Evolutionary conservation across 177 flowering plant genomes (phyloP).

Genomic region (Vitis hybrid): DNA sequence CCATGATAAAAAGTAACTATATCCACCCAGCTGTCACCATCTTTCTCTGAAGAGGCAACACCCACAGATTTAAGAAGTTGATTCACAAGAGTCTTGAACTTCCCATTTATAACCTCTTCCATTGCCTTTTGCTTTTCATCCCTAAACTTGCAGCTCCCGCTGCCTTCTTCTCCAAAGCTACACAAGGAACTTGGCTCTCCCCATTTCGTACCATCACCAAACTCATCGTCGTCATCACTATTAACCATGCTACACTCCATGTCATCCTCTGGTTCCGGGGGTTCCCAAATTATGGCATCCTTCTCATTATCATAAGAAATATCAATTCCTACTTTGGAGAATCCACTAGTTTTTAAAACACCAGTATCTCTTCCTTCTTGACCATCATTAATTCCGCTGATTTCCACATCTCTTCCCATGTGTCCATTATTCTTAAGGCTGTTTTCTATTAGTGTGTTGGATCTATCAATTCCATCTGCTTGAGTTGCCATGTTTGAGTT

Average conservation of each 20-base stretch:
- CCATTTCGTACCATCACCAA: slow-evolving; percentile 63
- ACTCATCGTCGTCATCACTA: slow-evolving; percentile 71
- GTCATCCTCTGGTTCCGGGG: slow-evolving; percentile 81
- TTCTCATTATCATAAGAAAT: slow-evolving; percentile 30
- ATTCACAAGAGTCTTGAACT: slow-evolving; percentile 58
- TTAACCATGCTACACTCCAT: slow-evolving; percentile 48
- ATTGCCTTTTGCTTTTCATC: slow-evolving; percentile 61
- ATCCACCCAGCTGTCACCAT: slow-evolving; percentile 72
- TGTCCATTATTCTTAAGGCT: slow-evolving; percentile 13
- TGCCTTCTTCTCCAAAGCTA: slow-evolving; percentile 36
- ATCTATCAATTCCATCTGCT: slow-evolving; percentile 21
- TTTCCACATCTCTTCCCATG: slow-evolving; percentile 22
- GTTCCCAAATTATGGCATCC: slow-evolving; percentile 58
- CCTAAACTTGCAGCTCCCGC: slow-evolving; percentile 40
- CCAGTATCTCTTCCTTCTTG: slow-evolving; percentile 24
- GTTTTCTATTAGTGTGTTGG: slow-evolving; percentile 15
- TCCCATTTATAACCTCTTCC: slow-evolving; percentile 60
- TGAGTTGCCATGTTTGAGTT: slow-evolving; percentile 11
- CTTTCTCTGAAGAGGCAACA: slow-evolving; percentile 33
- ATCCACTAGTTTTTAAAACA: slow-evolving; percentile 8
- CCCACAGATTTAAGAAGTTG: slow-evolving; percentile 60
- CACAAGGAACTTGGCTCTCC: slow-evolving; percentile 53
- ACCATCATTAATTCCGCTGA: slow-evolving; percentile 7
- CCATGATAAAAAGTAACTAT: slow-evolving; percentile 81
- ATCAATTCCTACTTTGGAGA: slow-evolving; percentile 21